These are phyloP conservation scores for Neoboletus magnificus DNA, from an alignment of 768 basidiomycete genomes.

Conservation along the genomic window DNA sequence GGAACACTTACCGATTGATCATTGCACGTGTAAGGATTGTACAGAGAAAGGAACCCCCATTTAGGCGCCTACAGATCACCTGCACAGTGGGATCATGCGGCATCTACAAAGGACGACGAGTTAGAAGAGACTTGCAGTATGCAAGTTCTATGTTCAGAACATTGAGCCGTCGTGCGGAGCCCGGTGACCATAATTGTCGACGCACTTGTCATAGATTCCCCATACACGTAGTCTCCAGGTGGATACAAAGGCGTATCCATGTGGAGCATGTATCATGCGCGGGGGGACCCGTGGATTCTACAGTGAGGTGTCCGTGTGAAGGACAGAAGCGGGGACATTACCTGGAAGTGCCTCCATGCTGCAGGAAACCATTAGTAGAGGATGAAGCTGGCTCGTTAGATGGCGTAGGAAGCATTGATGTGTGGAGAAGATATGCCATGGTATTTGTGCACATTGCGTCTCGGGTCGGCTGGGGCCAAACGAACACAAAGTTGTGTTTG, in stretches of 20 bases:
- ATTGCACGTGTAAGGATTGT: not conserved
- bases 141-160: not conserved
- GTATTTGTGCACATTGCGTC: not conserved
- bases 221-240: not conserved
- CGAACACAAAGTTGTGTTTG: not conserved
- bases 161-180: not conserved
- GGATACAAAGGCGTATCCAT: not conserved
- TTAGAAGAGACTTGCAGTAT: not conserved
- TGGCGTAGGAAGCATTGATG: too few relatives aligned
- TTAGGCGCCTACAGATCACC: not conserved
- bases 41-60: not conserved
- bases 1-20: not conserved
- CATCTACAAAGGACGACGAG: not conserved
- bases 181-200: not conserved
- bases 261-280: not conserved
- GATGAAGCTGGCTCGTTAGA: not conserved
- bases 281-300: not conserved
- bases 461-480: not conserved
- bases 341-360: not conserved
- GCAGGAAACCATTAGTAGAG: not conserved
- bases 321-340: not conserved
- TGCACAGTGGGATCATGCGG: not conserved
- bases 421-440: not conserved
- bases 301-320: not conserved
- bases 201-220: not conserved